Base-by-base conservation (phyloP, 306 rosid genomes). In the Lotus japonicus region DNA sequence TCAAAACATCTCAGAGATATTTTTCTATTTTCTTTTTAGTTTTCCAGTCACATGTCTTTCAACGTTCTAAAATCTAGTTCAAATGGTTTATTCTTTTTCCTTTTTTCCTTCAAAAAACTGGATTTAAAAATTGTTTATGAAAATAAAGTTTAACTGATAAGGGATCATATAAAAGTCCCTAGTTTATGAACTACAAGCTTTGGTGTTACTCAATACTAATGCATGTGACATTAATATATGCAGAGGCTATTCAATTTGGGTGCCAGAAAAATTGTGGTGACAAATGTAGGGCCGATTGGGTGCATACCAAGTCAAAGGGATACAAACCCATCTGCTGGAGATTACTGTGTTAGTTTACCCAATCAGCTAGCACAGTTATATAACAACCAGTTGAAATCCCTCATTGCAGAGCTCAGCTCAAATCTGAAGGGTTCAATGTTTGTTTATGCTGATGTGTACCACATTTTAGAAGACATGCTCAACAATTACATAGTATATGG, bases 251-350 rank as follows among this genome's bases (percentile, higher is more conserved):
- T 44, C 79, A 71, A 79, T 67, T 46, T 90, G 45, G 95, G 91
- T 15, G 95, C 80, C 4, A 78, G 87, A 56, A 85, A 71, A 70
- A 76, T 85, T 14, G 48, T 82, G 6, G 87, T 82, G 79, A 68
- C 69, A 17, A 85, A 85, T 77, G 80, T 87, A 44, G 97, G 95
- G 52, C 90, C 95, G 12, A 82, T 82, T 35, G 95, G 92, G 66
- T 85, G 92, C 19, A 85, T 84, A 63, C 97, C 97, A 14, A 77
- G 1, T 60, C 78, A 84, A 63, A 84, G 92, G 63, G 95, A 87
- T 23, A n/a, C 49, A 54, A 79, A 85, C 61, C 88, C 78, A 36
- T 23, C 1, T 26, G 68, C 73, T 15, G 88, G 83, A 14, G 77
- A 77, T 38, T 36, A 14, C 13, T 90, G 97, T 43, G 84, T 73